Conservation (phyloP, 2,329 filamentous ascomycete genomes). For the Sporothrix euskadiensis region DNA sequence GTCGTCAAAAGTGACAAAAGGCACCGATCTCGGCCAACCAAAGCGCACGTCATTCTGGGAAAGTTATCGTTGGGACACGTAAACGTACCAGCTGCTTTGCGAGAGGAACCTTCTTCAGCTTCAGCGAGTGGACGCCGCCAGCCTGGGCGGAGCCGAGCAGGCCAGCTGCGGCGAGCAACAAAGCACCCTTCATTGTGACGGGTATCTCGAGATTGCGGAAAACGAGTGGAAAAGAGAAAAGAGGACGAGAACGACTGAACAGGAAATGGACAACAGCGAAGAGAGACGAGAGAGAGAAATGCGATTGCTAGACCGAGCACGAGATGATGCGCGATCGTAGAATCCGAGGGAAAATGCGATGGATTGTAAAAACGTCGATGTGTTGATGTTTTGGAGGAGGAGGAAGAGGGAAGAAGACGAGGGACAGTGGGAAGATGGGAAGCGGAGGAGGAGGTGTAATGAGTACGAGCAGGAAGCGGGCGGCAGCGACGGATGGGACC, state of each 20-base stretch:
- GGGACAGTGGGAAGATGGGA: slow-evolving; percentile 5
- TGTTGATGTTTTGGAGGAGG: slow-evolving; percentile 14
- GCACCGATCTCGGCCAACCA: background rate
- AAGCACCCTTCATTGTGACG: slow-evolving; percentile 78
- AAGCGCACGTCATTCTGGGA: too few relatives aligned
- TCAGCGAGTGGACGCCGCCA: slow-evolving; percentile 83
- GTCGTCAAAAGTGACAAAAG: background rate
- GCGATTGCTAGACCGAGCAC: slow-evolving; percentile 18
- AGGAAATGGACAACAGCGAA: slow-evolving; percentile 1
- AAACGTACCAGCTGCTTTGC: slow-evolving; percentile 81
- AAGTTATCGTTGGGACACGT: background rate
- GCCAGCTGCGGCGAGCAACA: slow-evolving; percentile 70
- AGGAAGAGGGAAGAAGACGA: slow-evolving; percentile 10
- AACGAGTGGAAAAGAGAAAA: slow-evolving; percentile 2
- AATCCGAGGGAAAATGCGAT: slow-evolving; percentile 11
- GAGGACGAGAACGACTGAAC: background rate
- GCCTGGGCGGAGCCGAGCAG: slow-evolving; percentile 81
- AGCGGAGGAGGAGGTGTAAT: slow-evolving; percentile 18
- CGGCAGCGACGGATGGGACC: slow-evolving; percentile 19
- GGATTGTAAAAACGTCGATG: slow-evolving; percentile 4
- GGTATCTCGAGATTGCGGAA: slow-evolving; percentile 24
- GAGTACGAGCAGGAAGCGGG: slow-evolving; percentile 2
- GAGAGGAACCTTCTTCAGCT: slow-evolving; percentile 94
- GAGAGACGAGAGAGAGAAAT: slow-evolving; percentile 16
- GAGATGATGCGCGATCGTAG: slow-evolving; percentile 23